These are phyloP conservation scores for Ceratocystis ficicola DNA, from an alignment of 2,329 filamentous ascomycete genomes.

Conservation along the genomic window DNA sequence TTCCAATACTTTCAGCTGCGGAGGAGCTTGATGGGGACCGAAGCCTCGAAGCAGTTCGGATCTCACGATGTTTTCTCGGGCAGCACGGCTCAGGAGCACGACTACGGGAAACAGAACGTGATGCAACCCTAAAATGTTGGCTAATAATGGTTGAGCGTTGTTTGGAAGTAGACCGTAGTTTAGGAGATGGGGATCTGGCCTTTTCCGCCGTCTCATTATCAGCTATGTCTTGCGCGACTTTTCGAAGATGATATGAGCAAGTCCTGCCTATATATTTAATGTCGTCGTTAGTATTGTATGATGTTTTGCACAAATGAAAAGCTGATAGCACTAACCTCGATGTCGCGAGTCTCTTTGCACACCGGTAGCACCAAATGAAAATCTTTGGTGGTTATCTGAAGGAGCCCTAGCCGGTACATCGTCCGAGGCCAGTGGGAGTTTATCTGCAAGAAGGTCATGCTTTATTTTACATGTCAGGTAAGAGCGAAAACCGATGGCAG, in stretches of 20 bases:
- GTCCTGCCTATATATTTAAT: background rate
- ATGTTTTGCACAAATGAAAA: background rate
- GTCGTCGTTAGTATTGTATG: background rate
- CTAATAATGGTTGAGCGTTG: background rate
- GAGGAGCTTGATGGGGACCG: background rate
- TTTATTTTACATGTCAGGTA: background rate
- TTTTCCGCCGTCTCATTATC: background rate
- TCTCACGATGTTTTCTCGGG: background rate
- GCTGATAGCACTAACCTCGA: background rate
- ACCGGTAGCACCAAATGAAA: background rate
- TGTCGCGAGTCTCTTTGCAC: background rate
- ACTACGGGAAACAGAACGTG: background rate
- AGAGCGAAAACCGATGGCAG: background rate
- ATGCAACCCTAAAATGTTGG: background rate
- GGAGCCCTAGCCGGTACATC: background rate
- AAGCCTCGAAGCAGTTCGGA: background rate
- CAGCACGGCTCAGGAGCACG: background rate
- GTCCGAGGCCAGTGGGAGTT: too few species aligned
- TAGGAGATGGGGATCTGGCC: background rate
- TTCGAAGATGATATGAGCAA: background rate
- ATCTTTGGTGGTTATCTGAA: background rate
- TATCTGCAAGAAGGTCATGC: background rate
- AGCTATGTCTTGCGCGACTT: background rate
- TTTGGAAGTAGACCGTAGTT: background rate
- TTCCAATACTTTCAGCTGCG: background rate